Conservation (phyloP, 495 filamentous ascomycete species). For the Penicillium angulare region DNA sequence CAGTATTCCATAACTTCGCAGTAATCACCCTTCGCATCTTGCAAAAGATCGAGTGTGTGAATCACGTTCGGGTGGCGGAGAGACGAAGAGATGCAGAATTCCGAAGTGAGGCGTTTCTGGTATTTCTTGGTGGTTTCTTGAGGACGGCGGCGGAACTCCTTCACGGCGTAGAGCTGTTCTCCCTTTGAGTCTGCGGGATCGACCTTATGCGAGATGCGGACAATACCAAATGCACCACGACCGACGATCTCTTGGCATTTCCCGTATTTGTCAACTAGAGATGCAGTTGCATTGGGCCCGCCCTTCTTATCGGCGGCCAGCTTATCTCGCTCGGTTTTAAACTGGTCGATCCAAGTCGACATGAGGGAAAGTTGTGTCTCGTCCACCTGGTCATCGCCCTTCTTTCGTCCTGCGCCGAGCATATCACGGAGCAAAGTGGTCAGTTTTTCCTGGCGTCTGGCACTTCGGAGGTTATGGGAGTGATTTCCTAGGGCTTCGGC, state of each 20-base stretch:
- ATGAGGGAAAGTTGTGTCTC: conserved; percentile 90
- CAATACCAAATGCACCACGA: conserved; percentile 96
- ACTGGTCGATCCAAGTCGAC: conserved; percentile 93
- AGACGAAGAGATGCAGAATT: conserved; percentile 98
- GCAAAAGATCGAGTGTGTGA: conserved; percentile 91
- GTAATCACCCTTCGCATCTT: conserved; percentile 96
- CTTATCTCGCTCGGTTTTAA: conserved; percentile 82
- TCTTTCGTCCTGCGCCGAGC: conserved; percentile 70
- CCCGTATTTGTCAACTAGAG: conserved; percentile 94
- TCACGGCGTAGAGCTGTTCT: conserved; percentile 95
- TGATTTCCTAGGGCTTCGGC: conserved; percentile 63
- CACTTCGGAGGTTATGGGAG: conserved; percentile 80
- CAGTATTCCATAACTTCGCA: conserved; percentile 99
- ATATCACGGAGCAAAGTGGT: conserved; percentile 87
- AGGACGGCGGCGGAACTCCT: conserved; percentile 93
- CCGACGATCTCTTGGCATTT: conserved; percentile 98
- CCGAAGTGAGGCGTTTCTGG: conserved; percentile 95
- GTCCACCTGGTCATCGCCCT: conserved; percentile 54
- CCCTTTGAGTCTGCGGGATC: conserved; percentile 72
- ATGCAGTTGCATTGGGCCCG: conserved; percentile 71
- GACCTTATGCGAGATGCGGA: conserved; percentile 96
- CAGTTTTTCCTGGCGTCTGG: conserved; percentile 90
- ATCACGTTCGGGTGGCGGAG: conserved; percentile 98
- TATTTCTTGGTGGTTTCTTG: conserved; percentile 96
- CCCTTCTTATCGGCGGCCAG: conserved; percentile 73